Base-by-base conservation (phyloP, 2,329 filamentous ascomycete genomes). In the Fusarium oligoseptatum region DNA sequence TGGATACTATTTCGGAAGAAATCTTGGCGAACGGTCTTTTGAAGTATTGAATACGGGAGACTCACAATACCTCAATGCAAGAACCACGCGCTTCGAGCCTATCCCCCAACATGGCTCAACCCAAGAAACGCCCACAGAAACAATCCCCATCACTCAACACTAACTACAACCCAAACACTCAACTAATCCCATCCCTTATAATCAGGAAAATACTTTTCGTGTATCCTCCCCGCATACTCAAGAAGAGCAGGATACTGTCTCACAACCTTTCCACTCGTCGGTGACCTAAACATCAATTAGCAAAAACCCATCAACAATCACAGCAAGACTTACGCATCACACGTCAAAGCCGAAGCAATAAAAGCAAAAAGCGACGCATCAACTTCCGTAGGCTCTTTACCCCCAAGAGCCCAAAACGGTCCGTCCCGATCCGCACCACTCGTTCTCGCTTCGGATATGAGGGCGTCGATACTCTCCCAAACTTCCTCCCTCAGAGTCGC, bases 311-410 rank as follows among this genome's bases (percentile, higher is more conserved):
- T 3, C 6, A 24, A 22, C 5, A 27, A 27, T 3, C 14, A 6
- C 11, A 27, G 1, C 20, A 12, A 48, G 6, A 87, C 88, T 82
- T 80, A 91, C 88, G 89, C 88, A 17, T 82, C 82, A 71, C 85
- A 88, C 3, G 90, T 77, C 70, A 92, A 78, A 1, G 82, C 83
- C n/a, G 86, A 87, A 15, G 83, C 81, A 39, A 92, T 81, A 73
- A 92, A 92, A 0, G 88, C 90, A 80, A 88, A 92, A 6, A 92
- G 55, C 0, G 83, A 83, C 2, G 87, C 83, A 78, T 93, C 91
- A 1, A 84, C 88, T 74, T 92, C 90, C 0, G 88, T 89, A 4
- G 90, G 90, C 3, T 79, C 73, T 1, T 84, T 74, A 0, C 88
- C 86, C 1, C 89, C 90, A 14, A 92, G 79, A 1, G 88, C 77